Evolutionary conservation across 768 basidiomycete genomes (phyloP).

Genomic region (Leccinum sublutescens): DNA sequence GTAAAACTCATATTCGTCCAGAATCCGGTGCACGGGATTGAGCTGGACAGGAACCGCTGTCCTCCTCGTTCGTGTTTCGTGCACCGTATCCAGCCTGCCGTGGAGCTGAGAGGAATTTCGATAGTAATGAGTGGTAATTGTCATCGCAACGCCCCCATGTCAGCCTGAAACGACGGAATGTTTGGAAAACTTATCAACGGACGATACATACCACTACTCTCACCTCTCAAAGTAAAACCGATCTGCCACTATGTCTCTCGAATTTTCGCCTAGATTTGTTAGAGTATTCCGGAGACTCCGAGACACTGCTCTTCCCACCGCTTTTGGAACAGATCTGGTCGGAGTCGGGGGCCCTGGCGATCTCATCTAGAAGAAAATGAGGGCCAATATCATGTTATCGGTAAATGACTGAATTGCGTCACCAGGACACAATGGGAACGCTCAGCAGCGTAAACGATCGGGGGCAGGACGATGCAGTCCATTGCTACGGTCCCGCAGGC

Average conservation of each 20-base stretch:
- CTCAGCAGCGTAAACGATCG: conserved; percentile 17
- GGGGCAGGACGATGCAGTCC: conserved; percentile 17
- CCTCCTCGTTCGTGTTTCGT: conserved; percentile 19
- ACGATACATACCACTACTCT: neutral
- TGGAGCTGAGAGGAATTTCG: conserved; percentile 13
- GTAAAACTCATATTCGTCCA: conserved; percentile 8
- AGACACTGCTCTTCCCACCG: neutral
- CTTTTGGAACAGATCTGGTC: conserved; percentile 13
- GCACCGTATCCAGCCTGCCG: conserved; percentile 21
- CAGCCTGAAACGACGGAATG: conserved; percentile 17
- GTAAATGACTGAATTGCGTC: conserved; percentile 27
- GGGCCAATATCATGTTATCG: conserved; percentile 9
- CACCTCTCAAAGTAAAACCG: neutral
- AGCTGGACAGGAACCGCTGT: conserved; percentile 5
- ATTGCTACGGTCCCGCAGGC: conserved; percentile 25
- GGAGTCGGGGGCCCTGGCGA: conserved; percentile 16
- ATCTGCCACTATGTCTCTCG: neutral
- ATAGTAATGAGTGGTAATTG: conserved; percentile 9
- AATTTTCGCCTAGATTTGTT: neutral
- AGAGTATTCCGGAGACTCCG: conserved; percentile 1
- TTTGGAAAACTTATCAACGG: conserved; percentile 2
- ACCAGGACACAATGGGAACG: conserved; percentile 15
- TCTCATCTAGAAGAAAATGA: conserved; percentile 15
- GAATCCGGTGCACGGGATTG: conserved; percentile 7
- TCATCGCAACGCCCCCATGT: conserved; percentile 6